Evolutionary conservation across 305 asterid genomes (phyloP).

Genomic region (Fraxinus ornus): DNA sequence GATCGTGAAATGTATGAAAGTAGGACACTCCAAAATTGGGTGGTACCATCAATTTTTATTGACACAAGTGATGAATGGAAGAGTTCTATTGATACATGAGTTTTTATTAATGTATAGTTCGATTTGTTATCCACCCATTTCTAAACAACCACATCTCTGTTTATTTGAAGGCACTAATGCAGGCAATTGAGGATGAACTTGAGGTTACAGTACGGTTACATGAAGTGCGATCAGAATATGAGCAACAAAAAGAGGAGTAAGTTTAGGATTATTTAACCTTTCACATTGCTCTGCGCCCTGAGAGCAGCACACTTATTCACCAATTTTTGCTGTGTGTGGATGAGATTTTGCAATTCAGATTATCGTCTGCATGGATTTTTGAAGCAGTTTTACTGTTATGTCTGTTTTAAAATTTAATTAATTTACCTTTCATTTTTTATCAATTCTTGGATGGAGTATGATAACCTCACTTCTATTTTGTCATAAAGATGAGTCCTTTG

Average conservation of each 20-base stretch:
- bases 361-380: neutral
- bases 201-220: conserved; percentile 92
- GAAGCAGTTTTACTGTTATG: neutral
- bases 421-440: neutral
- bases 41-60: neutral
- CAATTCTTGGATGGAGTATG: neutral
- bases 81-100: neutral
- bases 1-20: neutral
- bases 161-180: conserved; percentile 61
- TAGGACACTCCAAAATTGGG: neutral
- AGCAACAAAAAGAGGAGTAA: conserved; percentile 93
- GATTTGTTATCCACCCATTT: conserved; percentile 7
- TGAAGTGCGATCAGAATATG: conserved; percentile 90
- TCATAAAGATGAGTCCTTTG: neutral
- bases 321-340: neutral
- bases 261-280: conserved; percentile 22
- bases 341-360: neutral
- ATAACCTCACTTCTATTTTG: neutral
- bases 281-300: neutral
- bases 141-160: conserved; percentile 24
- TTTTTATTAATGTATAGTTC: neutral
- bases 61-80: neutral
- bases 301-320: neutral
- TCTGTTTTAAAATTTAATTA: neutral
- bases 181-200: conserved; percentile 89